Conservation (phyloP, 108 stramenopile genomes). For the Nitzschia palea region DNA sequence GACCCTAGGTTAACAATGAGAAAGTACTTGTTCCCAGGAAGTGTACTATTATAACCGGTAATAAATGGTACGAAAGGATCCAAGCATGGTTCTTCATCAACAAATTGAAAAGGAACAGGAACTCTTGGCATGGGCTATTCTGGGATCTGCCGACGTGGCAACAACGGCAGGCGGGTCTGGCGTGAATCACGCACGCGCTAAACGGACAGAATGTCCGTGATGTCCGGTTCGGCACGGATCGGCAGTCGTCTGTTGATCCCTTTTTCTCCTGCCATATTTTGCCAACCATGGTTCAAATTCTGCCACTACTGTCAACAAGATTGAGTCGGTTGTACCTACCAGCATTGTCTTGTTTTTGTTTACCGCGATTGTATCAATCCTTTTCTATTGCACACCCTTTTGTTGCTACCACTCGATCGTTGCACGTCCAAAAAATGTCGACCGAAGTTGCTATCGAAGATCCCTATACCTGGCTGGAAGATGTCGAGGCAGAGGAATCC, state of each 20-base stretch:
- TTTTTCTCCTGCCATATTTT: background rate
- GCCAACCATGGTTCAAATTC: background rate
- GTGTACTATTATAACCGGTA: no score
- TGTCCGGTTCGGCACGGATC: no score
- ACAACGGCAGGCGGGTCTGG: background rate
- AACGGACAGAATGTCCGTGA: no score
- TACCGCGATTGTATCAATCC: background rate
- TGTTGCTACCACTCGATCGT: background rate
- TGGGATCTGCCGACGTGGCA: background rate
- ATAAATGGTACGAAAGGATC: no score
- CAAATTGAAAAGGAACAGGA: no score
- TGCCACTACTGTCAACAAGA: background rate
- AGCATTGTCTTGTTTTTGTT: background rate
- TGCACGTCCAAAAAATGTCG: background rate
- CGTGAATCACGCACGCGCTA: background rate
- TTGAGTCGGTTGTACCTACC: constrained; percentile 3
- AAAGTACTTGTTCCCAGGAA: no score
- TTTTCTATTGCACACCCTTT: background rate
- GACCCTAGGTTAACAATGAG: no score
- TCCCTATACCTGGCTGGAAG: constrained; percentile 80
- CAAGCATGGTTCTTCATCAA: no score
- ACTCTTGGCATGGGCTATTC: no score
- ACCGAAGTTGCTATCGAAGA: constrained; percentile 42
- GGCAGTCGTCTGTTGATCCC: no score
- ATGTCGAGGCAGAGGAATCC: constrained; percentile 72